phyloP scores from a whole-genome alignment of 257 asterid species.

The Echium plantagineum region DNA sequence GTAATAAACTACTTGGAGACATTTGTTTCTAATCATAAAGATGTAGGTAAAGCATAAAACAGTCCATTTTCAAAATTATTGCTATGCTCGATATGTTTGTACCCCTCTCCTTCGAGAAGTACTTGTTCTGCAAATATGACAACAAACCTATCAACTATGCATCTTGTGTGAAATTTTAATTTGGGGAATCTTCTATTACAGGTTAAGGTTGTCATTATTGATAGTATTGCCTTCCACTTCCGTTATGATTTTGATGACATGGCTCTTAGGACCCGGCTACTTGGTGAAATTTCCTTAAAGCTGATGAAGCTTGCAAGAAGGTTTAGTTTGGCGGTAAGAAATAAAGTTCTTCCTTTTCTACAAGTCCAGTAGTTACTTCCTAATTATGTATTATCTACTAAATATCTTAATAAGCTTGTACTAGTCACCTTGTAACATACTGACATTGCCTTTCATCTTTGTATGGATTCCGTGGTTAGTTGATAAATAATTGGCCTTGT shows the following conservation, averaged over 20 bases:
- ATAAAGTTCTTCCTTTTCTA: not conserved
- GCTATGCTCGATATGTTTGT: not conserved
- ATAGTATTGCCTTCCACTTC: constrained; percentile 93
- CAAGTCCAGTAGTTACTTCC: not conserved
- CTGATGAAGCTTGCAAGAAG: constrained; percentile 86
- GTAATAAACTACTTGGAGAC: too few species aligned
- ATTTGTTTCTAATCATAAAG: too few species aligned
- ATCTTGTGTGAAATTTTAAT: not conserved
- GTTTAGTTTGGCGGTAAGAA: constrained; percentile 68
- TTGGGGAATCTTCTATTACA: constrained; percentile 21
- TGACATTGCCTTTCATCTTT: constrained; percentile 1
- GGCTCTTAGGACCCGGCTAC: constrained; percentile 87
- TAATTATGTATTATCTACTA: not conserved
- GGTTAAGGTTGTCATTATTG: constrained; percentile 75
- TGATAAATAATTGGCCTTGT: constrained; percentile 13
- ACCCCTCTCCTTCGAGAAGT: not conserved
- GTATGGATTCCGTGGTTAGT: not conserved
- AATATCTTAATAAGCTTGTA: not conserved
- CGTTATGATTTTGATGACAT: constrained; percentile 92
- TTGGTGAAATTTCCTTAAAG: constrained; percentile 78
- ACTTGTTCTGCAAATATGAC: constrained; percentile 2
- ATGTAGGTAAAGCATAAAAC: too few species aligned
- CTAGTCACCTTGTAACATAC: not conserved
- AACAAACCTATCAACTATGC: constrained; percentile 2
- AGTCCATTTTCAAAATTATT: too few species aligned